Evolutionary conservation across 192 early-diverging fungal species (phyloP).

Genomic region (Linnemannia hyalina): DNA sequence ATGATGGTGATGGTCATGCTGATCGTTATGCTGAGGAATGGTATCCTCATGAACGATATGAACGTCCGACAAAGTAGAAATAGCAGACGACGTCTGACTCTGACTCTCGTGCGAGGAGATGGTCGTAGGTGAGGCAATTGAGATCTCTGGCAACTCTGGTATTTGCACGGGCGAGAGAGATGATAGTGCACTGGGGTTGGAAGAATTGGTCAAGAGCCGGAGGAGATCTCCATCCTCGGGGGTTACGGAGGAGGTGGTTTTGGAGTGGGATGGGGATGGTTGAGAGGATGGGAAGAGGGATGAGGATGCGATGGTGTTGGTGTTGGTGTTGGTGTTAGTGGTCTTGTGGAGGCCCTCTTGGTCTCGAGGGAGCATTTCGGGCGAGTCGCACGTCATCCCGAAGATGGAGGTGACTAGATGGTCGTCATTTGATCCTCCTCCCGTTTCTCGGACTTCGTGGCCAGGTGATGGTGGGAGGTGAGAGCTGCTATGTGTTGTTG

Average conservation of each 20-base stretch:
- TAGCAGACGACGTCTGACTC: background rate
- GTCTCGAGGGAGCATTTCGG: constrained; percentile 23
- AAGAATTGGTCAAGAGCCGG: background rate
- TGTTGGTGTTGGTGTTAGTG: too few species aligned
- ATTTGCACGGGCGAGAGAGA: background rate
- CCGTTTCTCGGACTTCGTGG: background rate
- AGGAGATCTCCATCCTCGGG: background rate
- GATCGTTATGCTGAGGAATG: too few species aligned
- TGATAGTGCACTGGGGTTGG: background rate
- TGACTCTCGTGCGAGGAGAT: constrained; percentile 7
- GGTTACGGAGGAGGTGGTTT: background rate
- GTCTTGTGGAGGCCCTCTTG: background rate
- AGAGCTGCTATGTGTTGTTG: background rate
- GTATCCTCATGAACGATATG: background rate
- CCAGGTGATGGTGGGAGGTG: background rate
- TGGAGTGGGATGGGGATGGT: background rate
- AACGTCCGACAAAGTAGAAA: background rate
- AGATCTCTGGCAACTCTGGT: constrained; percentile 21
- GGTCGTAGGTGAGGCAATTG: constrained; percentile 29
- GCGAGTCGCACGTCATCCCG: constrained; percentile 11
- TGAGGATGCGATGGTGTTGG: background rate
- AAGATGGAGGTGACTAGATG: background rate
- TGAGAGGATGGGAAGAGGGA: background rate
- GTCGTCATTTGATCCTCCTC: background rate
- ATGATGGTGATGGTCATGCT: background rate